phyloP scores from a whole-genome alignment of 495 filamentous ascomycete genomes.

The Penicillium waksmanii region DNA sequence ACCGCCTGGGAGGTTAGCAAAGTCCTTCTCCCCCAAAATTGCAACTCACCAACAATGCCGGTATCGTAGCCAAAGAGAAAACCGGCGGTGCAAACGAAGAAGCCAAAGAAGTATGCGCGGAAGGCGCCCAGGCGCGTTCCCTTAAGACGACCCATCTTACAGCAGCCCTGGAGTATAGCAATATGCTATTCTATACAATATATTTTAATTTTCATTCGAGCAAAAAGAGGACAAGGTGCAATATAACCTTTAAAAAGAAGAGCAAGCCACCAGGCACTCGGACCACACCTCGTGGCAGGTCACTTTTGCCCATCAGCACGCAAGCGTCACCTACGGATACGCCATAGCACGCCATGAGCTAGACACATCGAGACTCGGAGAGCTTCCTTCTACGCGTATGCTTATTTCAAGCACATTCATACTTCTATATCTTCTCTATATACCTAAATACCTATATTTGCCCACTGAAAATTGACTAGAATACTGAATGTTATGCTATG shows the following conservation, averaged over 20 bases:
- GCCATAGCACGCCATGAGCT: slow-evolving; percentile 34
- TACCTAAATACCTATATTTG: no score
- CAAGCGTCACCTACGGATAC: slow-evolving; percentile 27
- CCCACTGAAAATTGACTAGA: no score
- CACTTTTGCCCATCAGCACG: slow-evolving; percentile 18
- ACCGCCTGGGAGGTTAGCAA: slow-evolving; percentile 18
- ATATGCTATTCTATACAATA: not conserved
- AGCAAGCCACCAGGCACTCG: not conserved
- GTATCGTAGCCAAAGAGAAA: slow-evolving; percentile 38
- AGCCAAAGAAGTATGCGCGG: slow-evolving; percentile 35
- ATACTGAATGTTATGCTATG: no score
- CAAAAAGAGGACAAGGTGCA: not conserved
- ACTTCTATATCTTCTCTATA: no score
- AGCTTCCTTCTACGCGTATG: not conserved
- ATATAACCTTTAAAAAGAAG: not conserved
- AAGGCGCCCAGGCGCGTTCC: slow-evolving; percentile 32
- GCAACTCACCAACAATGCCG: slow-evolving; percentile 32
- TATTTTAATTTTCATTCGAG: not conserved
- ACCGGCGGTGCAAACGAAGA: slow-evolving; percentile 31
- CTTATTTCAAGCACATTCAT: not conserved
- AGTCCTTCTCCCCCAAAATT: not conserved
- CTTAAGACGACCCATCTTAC: slow-evolving; percentile 22
- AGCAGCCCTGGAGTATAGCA: not conserved
- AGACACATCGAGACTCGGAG: slow-evolving; percentile 5
- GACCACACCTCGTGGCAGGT: slow-evolving; percentile 4